Percentiles rank a stretch among this genome's conserved stretches.
phyloP scores from a whole-genome alignment of 73 alveolate species.

The Stentor roeselii region DNA sequence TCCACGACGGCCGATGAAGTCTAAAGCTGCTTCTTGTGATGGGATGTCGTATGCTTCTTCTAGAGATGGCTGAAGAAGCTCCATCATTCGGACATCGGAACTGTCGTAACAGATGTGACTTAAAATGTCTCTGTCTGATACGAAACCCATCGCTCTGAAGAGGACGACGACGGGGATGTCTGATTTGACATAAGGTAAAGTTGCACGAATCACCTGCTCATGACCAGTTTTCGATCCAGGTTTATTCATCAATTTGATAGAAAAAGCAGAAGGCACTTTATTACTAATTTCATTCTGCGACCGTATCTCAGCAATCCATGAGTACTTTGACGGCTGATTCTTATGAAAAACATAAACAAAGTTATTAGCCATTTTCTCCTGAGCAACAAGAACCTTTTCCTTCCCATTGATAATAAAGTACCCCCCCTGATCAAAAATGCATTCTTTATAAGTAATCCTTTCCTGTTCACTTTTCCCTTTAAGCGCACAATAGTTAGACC shows the following conservation, averaged over 20 bases:
- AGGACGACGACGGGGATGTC: slow-evolving; percentile 88
- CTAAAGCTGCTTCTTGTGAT: slow-evolving; percentile 83
- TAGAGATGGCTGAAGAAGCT: slow-evolving; percentile 46
- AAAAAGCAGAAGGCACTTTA: slow-evolving; percentile 20
- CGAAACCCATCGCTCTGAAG: slow-evolving; percentile 89
- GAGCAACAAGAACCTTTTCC: slow-evolving; percentile 97
- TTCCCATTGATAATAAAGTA: slow-evolving; percentile 96
- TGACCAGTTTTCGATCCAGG: background rate
- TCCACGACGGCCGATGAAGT: slow-evolving; percentile 93
- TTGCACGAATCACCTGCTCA: slow-evolving; percentile 82
- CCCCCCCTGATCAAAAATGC: slow-evolving; percentile 97
- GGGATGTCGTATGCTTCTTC: slow-evolving; percentile 55
- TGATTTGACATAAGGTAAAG: slow-evolving; percentile 82
- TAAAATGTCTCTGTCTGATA: slow-evolving; percentile 87
- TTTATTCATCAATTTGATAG: slow-evolving; percentile 19
- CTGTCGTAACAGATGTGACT: slow-evolving; percentile 86
- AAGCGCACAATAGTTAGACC: slow-evolving; percentile 79
- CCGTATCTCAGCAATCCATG: slow-evolving; percentile 89
- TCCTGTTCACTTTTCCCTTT: slow-evolving; percentile 49
- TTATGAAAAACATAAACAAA: slow-evolving; percentile 93
- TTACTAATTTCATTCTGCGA: slow-evolving; percentile 17
- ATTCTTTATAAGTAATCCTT: slow-evolving; percentile 76
- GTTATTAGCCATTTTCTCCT: slow-evolving; percentile 98
- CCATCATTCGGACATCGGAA: slow-evolving; percentile 55
- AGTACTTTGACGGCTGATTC: slow-evolving; percentile 82